Conservation (phyloP, 805 yeast genomes). For the Candida sphagnicola region DNA sequence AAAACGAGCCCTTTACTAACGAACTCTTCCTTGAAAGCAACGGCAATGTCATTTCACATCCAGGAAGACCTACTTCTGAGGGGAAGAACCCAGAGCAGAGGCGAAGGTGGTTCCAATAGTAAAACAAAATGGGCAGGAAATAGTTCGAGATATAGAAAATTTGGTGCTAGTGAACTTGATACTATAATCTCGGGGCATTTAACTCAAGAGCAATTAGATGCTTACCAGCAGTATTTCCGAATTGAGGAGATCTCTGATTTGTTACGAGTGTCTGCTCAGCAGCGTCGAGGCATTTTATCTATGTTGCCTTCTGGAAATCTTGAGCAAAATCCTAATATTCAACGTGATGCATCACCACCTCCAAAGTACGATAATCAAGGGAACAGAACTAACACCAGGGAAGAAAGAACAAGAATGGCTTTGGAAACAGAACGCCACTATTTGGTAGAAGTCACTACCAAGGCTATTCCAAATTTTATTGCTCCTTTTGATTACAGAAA, state of each 20-base stretch:
- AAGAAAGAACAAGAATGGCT: constrained; percentile 53
- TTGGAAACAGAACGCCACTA: constrained; percentile 77
- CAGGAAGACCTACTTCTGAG: constrained; percentile 1
- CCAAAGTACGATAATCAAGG: constrained; percentile 86
- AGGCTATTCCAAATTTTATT: constrained; percentile 66
- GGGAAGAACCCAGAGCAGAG: constrained; percentile 7
- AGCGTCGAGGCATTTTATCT: constrained; percentile 36
- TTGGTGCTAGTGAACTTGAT: constrained; percentile 20
- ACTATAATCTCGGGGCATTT: constrained; percentile 40
- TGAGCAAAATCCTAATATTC: constrained; percentile 29
- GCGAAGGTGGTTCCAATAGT: background rate
- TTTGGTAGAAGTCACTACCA: constrained; percentile 71
- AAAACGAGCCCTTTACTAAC: background rate
- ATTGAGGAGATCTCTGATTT: constrained; percentile 74
- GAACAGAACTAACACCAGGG: constrained; percentile 81
- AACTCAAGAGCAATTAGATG: constrained; percentile 70
- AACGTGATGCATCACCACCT: constrained; percentile 81
- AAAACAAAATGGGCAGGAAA: constrained; percentile 32
- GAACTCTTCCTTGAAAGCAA: background rate
- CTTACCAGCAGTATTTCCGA: constrained; percentile 65
- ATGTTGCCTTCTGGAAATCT: constrained; percentile 41
- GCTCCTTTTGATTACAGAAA: constrained; percentile 82
- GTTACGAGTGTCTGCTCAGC: constrained; percentile 34
- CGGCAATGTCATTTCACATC: background rate
- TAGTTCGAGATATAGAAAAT: constrained; percentile 21